Base-by-base conservation (phyloP, 257 asterid species). In the Fraxinus anomala region DNA sequence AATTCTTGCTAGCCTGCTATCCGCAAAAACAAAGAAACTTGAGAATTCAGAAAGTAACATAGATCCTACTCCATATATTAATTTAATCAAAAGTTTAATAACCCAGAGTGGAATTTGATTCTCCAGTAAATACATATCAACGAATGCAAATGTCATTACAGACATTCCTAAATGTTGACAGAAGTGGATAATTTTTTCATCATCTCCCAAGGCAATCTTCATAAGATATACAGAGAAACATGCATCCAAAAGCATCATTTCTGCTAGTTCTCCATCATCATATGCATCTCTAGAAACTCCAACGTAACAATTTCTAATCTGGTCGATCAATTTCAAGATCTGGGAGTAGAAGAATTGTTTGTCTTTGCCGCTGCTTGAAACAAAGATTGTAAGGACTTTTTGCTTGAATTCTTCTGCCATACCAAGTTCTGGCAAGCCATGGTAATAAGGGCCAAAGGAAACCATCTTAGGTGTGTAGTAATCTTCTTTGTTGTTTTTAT, bases 91-190 rank as follows among this genome's bases (percentile, higher is more conserved):
- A 3, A 65, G 65, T 34, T 21, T 68, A 37, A 86, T 54, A 39
- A 83, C 14, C 54, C 33, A 37, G 1, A 79, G 66, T 0, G 86
- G 82, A 31, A 82, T 78, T 51, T 86, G 86, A 69, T 86, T 86
- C 72, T 84, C 88, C 3, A 86, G 79, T 34, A 80, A n/a, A 2
- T 12, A 31, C 37, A 82, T 1, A 31, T 86, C 88, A 4, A 72
- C 51, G 4, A 0, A 16, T 39, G 70, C 24, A 23, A 42, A 17
- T 0, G 6, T 0, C 0, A 4, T 10, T 12, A 9, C 21, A 0
- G 31, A 23, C 23, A 0, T 1, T 13, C 85, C 85, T 9, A 86
- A 70, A 31, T 39, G 21, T 0, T 5, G 21, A 8, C 1, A 0
- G 0, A 28, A 0, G 12, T 7, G 16, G 3, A 1, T 0, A 1